Conservation (phyloP, 345 rosid species). For the Pugionium cornutum region DNA sequence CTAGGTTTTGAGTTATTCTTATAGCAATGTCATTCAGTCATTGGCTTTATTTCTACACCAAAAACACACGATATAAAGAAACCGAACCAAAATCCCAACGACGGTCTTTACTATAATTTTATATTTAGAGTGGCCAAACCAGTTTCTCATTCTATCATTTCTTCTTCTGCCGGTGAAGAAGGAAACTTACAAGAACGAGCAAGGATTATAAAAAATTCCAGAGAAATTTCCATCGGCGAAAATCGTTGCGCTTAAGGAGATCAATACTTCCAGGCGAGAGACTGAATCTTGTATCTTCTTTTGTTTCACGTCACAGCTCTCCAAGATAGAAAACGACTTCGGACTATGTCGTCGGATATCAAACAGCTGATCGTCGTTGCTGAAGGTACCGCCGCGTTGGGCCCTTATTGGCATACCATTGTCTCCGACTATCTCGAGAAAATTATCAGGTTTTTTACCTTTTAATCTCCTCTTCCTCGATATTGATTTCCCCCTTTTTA, state of each 20-base stretch:
- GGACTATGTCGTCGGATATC: constrained; percentile 53
- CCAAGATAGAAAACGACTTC: neutral
- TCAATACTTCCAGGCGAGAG: constrained; percentile 1
- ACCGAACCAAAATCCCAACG: neutral
- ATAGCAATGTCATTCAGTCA: no score
- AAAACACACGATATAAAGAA: neutral
- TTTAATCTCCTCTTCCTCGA: neutral
- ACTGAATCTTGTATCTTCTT: neutral
- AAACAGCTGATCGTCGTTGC: constrained; percentile 83
- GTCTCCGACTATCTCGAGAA: constrained; percentile 85
- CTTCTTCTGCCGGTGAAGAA: neutral
- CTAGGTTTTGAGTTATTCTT: no score
- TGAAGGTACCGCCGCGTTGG: constrained; percentile 93
- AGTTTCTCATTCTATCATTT: neutral
- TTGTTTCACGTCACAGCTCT: constrained; percentile 13
- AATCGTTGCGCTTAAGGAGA: constrained; percentile 4
- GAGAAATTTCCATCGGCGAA: neutral
- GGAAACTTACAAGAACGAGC: constrained; percentile 16
- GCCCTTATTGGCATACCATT: constrained; percentile 75
- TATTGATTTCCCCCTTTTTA: neutral
- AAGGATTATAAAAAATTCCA: neutral
- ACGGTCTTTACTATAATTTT: constrained; percentile 9
- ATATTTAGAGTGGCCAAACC: neutral
- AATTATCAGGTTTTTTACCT: constrained; percentile 60
- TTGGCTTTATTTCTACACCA: neutral